Evolutionary conservation across 2,329 filamentous ascomycete species (phyloP).

Genomic region (Ceratocystis papillata): DNA sequence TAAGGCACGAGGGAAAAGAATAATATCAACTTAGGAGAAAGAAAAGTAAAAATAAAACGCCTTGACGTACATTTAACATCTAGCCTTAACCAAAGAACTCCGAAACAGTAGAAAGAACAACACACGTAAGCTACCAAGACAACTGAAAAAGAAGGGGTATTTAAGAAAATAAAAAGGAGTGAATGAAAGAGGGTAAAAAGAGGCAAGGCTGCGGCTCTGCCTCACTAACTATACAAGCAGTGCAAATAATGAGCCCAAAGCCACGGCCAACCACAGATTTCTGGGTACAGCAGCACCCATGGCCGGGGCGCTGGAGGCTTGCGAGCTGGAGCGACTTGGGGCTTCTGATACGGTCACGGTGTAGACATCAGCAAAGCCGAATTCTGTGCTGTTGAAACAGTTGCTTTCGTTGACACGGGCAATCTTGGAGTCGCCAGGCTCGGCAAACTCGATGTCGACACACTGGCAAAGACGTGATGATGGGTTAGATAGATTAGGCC

Average conservation of each 20-base stretch:
- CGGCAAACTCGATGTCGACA: slow-evolving; percentile 85
- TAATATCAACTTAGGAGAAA: too few relatives aligned
- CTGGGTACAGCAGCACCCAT: not conserved
- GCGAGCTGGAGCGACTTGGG: slow-evolving; percentile 31
- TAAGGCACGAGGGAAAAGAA: too few relatives aligned
- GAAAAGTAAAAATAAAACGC: not conserved
- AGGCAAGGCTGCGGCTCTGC: not conserved
- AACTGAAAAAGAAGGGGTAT: not conserved
- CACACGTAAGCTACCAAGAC: too few relatives aligned
- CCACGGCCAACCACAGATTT: not conserved
- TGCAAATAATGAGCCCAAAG: not conserved
- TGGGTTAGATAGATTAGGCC: too few relatives aligned
- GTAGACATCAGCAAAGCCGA: slow-evolving; percentile 69
- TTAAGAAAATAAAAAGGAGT: not conserved
- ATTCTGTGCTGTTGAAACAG: slow-evolving; percentile 76
- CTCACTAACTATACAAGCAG: not conserved
- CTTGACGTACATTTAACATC: not conserved
- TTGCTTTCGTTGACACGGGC: slow-evolving; percentile 65
- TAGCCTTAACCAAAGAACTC: not conserved
- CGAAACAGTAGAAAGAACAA: not conserved
- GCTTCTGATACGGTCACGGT: slow-evolving; percentile 45
- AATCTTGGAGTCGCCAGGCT: slow-evolving; percentile 57
- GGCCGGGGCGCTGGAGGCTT: slow-evolving; percentile 28
- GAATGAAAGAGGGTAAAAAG: not conserved
- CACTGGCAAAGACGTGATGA: slow-evolving; percentile 46